phyloP scores from a whole-genome alignment of 257 asterid species.

The Ocimum tenuiflorum region DNA sequence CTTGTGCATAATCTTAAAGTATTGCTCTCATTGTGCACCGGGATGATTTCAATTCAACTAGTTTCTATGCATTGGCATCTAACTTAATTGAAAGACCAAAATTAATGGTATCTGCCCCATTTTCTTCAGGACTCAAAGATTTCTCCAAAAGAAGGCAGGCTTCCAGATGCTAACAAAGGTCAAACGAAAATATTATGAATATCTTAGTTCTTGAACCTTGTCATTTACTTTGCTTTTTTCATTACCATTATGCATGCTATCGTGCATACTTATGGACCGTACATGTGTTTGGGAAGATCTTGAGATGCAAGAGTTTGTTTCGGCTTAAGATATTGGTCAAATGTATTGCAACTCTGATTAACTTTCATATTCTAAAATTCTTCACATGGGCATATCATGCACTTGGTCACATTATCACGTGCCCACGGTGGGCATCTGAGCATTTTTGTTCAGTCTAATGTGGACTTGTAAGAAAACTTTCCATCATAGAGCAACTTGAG shows the following conservation, averaged over 20 bases:
- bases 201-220: constrained; percentile 5
- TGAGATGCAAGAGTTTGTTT: constrained; percentile 9
- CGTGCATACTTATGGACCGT: not conserved
- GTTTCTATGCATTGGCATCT: constrained; percentile 11
- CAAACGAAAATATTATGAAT: constrained; percentile 1
- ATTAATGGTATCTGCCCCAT: constrained; percentile 12
- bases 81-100: constrained; percentile 6
- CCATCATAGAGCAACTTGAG: constrained; percentile 1
- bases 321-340: not conserved
- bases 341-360: not conserved
- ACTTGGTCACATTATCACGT: not conserved
- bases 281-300: not conserved
- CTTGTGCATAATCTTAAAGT: constrained; percentile 3
- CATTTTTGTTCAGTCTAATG: not conserved
- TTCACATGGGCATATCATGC: not conserved
- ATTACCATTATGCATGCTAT: not conserved
- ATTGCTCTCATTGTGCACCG: not conserved
- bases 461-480: constrained; percentile 6
- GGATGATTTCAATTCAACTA: constrained; percentile 9
- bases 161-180: constrained; percentile 93
- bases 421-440: too few species aligned
- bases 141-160: constrained; percentile 81
- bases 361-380: not conserved
- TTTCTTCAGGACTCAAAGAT: constrained; percentile 69
- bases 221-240: constrained; percentile 5